A percentile compares a stretch with the other conserved stretches of the same genome.
Evolutionary conservation across 1,284 basidiomycete species (phyloP).

Genomic region (Phellinidium pouzarii): DNA sequence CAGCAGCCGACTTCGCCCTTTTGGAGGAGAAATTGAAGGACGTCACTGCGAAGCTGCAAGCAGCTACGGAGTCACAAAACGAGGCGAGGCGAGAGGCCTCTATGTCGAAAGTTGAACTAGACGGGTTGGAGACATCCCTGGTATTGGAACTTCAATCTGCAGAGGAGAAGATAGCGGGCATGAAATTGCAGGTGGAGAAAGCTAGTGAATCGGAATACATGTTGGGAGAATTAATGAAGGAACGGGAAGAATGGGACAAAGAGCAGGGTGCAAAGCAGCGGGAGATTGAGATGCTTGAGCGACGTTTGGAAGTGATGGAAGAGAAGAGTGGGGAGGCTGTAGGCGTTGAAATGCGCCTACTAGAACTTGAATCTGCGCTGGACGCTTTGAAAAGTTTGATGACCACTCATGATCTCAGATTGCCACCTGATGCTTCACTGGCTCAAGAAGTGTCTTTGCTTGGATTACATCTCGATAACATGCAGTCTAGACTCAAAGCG

Average conservation of each 20-base stretch:
- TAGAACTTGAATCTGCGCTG: slow-evolving; percentile 47
- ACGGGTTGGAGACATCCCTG: slow-evolving; percentile 55
- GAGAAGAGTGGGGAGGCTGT: slow-evolving; percentile 37
- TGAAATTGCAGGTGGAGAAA: slow-evolving; percentile 23
- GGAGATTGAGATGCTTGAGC: slow-evolving; percentile 41
- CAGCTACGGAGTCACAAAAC: slow-evolving; percentile 52
- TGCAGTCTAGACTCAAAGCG: slow-evolving; percentile 44
- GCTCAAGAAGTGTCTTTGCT: slow-evolving; percentile 45
- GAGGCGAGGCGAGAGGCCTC: slow-evolving; percentile 56
- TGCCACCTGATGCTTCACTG: slow-evolving; percentile 45
- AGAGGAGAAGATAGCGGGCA: slow-evolving; percentile 35
- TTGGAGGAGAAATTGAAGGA: slow-evolving; percentile 56
- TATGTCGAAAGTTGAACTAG: slow-evolving; percentile 53
- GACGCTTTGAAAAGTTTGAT: slow-evolving; percentile 42
- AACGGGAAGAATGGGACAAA: slow-evolving; percentile 47
- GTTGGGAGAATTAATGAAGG: slow-evolving; percentile 41
- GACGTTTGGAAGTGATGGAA: slow-evolving; percentile 39
- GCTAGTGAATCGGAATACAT: slow-evolving; percentile 49
- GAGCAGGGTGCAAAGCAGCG: slow-evolving; percentile 41
- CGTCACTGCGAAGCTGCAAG: slow-evolving; percentile 47
- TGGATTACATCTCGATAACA: slow-evolving; percentile 45
- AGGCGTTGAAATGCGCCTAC: slow-evolving; percentile 41
- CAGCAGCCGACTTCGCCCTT: slow-evolving; percentile 32
- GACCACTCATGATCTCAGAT: slow-evolving; percentile 46
- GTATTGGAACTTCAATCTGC: slow-evolving; percentile 57